Conservation (phyloP, 805 yeast species). For the Yarrowia sp. region DNA sequence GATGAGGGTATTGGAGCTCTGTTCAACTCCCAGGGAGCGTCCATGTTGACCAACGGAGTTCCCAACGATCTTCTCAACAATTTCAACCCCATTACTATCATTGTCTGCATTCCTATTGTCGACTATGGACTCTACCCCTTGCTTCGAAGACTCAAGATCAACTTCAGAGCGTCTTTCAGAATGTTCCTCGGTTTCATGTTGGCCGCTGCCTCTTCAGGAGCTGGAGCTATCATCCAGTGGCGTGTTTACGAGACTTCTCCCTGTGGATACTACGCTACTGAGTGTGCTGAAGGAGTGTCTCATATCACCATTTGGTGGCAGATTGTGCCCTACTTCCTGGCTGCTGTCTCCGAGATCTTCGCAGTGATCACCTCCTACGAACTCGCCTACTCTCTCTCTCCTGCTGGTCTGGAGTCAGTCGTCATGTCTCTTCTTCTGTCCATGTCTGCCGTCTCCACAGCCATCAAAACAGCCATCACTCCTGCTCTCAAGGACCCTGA, state of each 20-base stretch:
- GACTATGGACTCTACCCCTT: conserved; percentile 58
- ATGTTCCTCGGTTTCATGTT: conserved; percentile 58
- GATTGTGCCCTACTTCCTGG: conserved; percentile 51
- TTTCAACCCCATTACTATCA: conserved; percentile 63
- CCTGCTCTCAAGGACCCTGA: conserved; percentile 55
- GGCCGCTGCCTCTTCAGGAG: conserved; percentile 57
- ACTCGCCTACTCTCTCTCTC: conserved; percentile 61
- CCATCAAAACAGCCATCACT: conserved; percentile 55
- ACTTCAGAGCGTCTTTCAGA: conserved; percentile 56
- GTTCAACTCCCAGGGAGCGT: conserved; percentile 62
- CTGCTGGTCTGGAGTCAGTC: conserved; percentile 59
- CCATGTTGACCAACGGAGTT: conserved; percentile 60
- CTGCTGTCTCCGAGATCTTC: conserved; percentile 62
- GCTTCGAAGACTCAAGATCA: conserved; percentile 54
- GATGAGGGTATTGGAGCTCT: conserved; percentile 43
- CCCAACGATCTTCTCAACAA: conserved; percentile 64
- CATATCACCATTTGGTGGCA: conserved; percentile 51
- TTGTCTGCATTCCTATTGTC: conserved; percentile 59
- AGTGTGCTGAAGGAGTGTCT: conserved; percentile 45
- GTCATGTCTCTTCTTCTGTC: conserved; percentile 54
- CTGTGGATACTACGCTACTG: conserved; percentile 53
- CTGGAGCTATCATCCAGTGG: conserved; percentile 60
- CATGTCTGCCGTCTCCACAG: conserved; percentile 49
- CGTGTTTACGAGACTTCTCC: conserved; percentile 59
- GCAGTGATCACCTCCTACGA: conserved; percentile 61